These are phyloP conservation scores for Penicillium lividum DNA, from an alignment of 495 filamentous ascomycete genomes.

Conservation along the genomic window DNA sequence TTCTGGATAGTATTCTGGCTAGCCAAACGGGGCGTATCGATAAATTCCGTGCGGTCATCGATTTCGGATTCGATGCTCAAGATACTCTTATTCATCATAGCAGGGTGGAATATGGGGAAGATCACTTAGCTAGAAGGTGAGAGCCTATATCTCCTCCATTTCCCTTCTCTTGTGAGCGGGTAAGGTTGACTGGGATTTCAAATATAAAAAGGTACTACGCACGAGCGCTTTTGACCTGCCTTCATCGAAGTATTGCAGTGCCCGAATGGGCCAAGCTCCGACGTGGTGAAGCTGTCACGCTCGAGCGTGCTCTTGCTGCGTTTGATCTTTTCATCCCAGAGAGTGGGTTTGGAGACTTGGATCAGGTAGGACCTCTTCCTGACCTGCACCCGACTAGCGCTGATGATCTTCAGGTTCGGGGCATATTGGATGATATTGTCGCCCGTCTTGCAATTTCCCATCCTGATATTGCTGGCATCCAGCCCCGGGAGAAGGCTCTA, in stretches of 20 bases:
- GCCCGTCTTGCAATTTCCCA: conserved; percentile 49
- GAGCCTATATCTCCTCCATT: conserved; percentile 6
- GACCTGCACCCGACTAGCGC: conserved; percentile 8
- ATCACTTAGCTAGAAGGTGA: conserved; percentile 81
- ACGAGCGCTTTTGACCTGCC: conserved; percentile 66
- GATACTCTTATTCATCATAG: conserved; percentile 74
- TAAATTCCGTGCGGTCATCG: conserved; percentile 66
- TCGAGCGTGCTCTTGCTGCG: conserved; percentile 74
- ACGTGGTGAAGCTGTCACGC: conserved; percentile 51
- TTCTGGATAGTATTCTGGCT: conserved; percentile 70
- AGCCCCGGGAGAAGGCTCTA: conserved; percentile 67
- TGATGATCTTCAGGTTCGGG: conserved; percentile 49
- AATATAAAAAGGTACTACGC: conserved; percentile 65
- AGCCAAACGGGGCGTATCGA: conserved; percentile 67
- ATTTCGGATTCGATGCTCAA: conserved; percentile 82
- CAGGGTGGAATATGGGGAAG: conserved; percentile 60
- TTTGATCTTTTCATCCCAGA: conserved; percentile 87
- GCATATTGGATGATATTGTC: conserved; percentile 64
- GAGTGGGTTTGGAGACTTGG: conserved; percentile 66
- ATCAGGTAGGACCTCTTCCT: conserved; percentile 56
- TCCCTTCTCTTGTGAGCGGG: neutral
- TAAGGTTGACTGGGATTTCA: conserved; percentile 15
- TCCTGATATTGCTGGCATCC: conserved; percentile 49
- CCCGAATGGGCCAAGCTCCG: conserved; percentile 67
- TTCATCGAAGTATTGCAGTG: conserved; percentile 81